Percentiles rank a stretch among this genome's conserved stretches.
Evolutionary conservation across 331 rosid genomes (phyloP).

Genomic region (Pyrus hybrid): DNA sequence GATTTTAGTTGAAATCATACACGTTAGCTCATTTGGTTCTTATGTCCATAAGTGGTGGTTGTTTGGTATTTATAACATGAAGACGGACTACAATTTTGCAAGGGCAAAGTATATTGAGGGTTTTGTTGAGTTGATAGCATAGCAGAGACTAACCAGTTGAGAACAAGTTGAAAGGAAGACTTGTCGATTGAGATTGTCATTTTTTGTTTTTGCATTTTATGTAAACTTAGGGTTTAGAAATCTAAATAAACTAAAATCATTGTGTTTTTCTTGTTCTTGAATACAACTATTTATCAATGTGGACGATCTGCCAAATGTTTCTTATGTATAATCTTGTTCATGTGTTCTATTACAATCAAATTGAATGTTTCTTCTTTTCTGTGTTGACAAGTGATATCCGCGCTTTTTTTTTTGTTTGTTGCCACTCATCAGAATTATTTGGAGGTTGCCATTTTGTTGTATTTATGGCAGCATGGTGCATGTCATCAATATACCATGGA

Average conservation of each 20-base stretch:
- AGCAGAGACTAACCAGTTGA: neutral
- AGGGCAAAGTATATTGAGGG: neutral
- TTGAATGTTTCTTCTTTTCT: neutral
- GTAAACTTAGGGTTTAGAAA: neutral
- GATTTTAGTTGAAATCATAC: neutral
- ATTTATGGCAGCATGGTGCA: too few species aligned
- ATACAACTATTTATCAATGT: neutral
- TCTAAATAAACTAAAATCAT: neutral
- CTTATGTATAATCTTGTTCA: neutral
- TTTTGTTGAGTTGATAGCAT: neutral
- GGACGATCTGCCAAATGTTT: neutral
- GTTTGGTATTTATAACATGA: neutral
- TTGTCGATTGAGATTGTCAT: neutral
- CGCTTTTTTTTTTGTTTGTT: too few species aligned
- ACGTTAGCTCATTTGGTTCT: neutral
- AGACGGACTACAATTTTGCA: neutral
- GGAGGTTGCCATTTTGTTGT: too few species aligned
- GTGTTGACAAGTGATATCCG: too few species aligned
- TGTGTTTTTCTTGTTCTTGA: neutral
- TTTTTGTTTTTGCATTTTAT: neutral
- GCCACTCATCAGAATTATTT: too few species aligned
- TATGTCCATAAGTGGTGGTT: neutral
- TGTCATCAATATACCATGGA: too few species aligned
- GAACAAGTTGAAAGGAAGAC: neutral
- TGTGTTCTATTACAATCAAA: neutral